Base-by-base conservation (phyloP, 495 filamentous ascomycete species). In the Acidomyces sp. region DNA sequence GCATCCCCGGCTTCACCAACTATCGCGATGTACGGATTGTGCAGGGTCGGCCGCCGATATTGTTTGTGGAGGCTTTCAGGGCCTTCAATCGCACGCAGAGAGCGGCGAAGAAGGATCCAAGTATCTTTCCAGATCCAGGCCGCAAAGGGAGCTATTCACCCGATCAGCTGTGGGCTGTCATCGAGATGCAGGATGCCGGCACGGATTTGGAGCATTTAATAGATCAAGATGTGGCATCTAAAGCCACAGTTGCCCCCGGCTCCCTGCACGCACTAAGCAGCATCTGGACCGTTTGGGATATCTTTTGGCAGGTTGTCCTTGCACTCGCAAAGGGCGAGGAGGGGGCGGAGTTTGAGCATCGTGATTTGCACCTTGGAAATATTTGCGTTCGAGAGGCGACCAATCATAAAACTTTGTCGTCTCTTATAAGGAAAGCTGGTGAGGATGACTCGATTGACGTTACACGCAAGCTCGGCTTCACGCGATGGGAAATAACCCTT, bases 161-260 rank as follows among this genome's bases (percentile, higher is more conserved):
- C 32, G 65, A 68, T 3, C 82, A 90, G 27, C 62, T 76, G 17
- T 94, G 87, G 70, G 64, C 84, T 0, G 78, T 88, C 10, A 64
- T 94, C 6, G 86, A 94, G 56, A 80, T 94, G 64, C 79, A 82
- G 29, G 83, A 94, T 55, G 86, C 86, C 0, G 86, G 86, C 0
- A 74, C 61, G 12, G 82, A 85, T 33, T 61, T 93, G 17, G 84
- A 90, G 39, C 71, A 70, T 55, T 58, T 80, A 54, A 41, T 82
- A 39, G 49, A 53, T 9, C 68, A 63, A 3, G 50, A 51, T 10
- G n/a, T n/a, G n/a, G n/a, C n/a, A n/a, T n/a, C n/a, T n/a, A n/a
- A n/a, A n/a, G n/a, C n/a, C n/a, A n/a, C n/a, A n/a, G n/a, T n/a
- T n/a, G n/a, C n/a, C n/a, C n/a, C n/a, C n/a, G n/a, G n/a, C n/a